Base-by-base conservation (phyloP, 2,329 filamentous ascomycete genomes). In the Aureobasidium sp. region DNA sequence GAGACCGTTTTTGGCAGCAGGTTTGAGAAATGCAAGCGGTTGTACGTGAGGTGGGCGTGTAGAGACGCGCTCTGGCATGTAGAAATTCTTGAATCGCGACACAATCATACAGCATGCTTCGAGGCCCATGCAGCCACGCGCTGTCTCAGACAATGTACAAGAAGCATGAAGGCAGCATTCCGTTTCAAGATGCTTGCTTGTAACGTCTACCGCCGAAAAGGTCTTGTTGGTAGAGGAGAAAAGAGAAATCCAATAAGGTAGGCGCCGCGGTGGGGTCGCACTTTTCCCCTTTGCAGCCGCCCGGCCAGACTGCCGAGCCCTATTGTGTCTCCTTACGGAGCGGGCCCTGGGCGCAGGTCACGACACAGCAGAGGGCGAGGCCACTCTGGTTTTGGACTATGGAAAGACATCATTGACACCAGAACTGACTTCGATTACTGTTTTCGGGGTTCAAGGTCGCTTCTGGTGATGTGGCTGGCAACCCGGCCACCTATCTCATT, bases 91-190 rank as follows among this genome's bases (percentile, higher is more conserved):
- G 29, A 40, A 34, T 51, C 27, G 45, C 35, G 45, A 49, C 45
- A 12, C 21, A 22, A n/a, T 3, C 44, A 48, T 48, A 48, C 44
- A 25, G 32, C 32, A 37, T 35, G 29, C 30, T 48, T 48, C 48
- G 37, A 51, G 48, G 48, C 48, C 48, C 48, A 11, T 40, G 41
- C 48, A 21, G 48, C 48, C 48, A 51, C 19, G 38, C 37, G 48
- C 48, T 51, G 48, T 51, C 48, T 51, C 25, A 51, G 48, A 51
- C 37, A 51, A 24, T 34, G 37, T 41, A 40, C 48, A 34, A 51
- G 48, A 51, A 25, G 19, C 27, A 51, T n/a, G 7, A 32, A 4
- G 24, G 32, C 8, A 32, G 48, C 48, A 51, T 24, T 51, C 37
- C 21, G 48, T 51, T 51, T 41, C 48, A 40, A 51, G 19, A 51